phyloP scores from a whole-genome alignment of 2,329 filamentous ascomycete genomes.

The Thielaviopsis musarum region DNA sequence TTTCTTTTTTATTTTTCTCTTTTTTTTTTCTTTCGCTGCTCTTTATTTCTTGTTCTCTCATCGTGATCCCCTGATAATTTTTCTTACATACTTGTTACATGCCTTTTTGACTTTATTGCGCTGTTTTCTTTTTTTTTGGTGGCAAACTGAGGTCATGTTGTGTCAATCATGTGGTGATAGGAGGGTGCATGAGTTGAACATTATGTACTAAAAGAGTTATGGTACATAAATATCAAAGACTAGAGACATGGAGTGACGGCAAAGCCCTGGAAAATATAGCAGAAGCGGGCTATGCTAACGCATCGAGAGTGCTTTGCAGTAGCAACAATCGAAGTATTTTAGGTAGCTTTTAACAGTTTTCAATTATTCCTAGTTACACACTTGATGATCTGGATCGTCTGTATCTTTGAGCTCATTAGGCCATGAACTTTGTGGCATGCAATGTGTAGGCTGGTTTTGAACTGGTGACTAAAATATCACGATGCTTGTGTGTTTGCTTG shows the following conservation, averaged over 20 bases:
- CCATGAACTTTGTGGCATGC: no score
- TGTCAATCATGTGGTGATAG: not conserved
- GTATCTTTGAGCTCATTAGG: no score
- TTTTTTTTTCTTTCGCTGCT: not conserved
- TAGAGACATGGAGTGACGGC: no score
- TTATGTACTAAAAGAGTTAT: no score
- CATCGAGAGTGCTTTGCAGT: no score
- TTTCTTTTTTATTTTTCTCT: not conserved
- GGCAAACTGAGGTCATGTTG: not conserved
- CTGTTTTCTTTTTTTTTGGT: not conserved
- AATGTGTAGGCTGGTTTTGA: not conserved
- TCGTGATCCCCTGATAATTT: not conserved
- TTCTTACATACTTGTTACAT: not conserved
- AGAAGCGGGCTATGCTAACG: no score
- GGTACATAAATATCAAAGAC: no score
- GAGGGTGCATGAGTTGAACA: not conserved
- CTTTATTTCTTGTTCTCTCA: not conserved
- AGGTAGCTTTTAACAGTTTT: no score
- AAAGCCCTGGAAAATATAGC: no score
- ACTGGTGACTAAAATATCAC: not conserved
- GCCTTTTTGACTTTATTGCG: not conserved
- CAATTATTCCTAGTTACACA: no score
- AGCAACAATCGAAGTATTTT: no score
- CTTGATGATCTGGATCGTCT: not conserved
- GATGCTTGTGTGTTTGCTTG: not conserved